Base-by-base conservation (phyloP, 116 monocot genomes). In the Cymodocea nodosa region DNA sequence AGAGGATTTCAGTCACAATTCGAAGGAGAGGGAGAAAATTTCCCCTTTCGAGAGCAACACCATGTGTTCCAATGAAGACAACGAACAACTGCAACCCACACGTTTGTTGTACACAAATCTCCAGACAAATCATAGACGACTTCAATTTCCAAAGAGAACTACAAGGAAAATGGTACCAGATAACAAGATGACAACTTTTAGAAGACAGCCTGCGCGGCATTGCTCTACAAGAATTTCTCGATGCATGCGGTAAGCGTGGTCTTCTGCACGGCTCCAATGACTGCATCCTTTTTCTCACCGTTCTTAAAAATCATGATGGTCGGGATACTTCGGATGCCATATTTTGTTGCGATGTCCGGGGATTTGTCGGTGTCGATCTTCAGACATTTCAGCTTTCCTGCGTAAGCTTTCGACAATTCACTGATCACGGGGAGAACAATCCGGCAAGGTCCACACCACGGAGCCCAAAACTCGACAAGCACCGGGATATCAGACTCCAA, bases 391-490 rank as follows among this genome's bases (percentile, higher is more conserved):
- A 88, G 60, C 54, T 75, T 88, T 52, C 77, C 82, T 59, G 74
- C 73, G 35, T 84, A 84, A 4, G 48, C 56, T 39, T 70, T 75
- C 3, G 84, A 76, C 14, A 88, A 59, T 51, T 84, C 81, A 48
- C 10, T 74, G 17, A 88, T 66, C 24, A 73, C 64, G 58, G 89
- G 84, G 66, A 77, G 73, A 15, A 84, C 71, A 73, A 75, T 59
- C 0, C 76, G 69, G 68, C 84, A 84, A 51, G 89, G 89, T 23
- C 84, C 84, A 44, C 89, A 89, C 84, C 89, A 89, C 1, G 89
- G 72, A 37, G 84, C 89, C 89, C 84, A 89, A 64, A 84, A 89
- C 54, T 82, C 84, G 44, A 89, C 76, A 17, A 89, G 70, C 60
- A 80, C 89, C 23, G 83, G 76, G 25, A 53, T 16, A 14, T 59